Conservation (phyloP, 2,329 filamentous ascomycete genomes). For the Rhynchosporium agropyri region DNA sequence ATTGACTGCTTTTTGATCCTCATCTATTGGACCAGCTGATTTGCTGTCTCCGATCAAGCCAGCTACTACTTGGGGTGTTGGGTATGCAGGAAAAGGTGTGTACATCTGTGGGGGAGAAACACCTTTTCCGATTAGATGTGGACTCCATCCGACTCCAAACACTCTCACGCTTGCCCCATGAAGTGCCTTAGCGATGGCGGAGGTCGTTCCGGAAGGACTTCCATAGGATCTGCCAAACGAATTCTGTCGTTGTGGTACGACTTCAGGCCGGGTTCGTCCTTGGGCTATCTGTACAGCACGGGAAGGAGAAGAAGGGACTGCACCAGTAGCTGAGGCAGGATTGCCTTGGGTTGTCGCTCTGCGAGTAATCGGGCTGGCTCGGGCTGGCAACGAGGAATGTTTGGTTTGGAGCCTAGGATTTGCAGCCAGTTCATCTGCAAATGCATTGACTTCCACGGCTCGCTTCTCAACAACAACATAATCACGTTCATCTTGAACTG, state of each 20-base stretch:
- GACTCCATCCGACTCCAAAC: constrained; percentile 71
- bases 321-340: constrained; percentile 69
- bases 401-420: constrained; percentile 58
- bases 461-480: constrained; percentile 96
- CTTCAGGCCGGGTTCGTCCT: constrained; percentile 63
- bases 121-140: constrained; percentile 61
- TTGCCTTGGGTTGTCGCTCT: constrained; percentile 77
- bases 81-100: constrained; percentile 83
- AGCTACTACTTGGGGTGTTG: constrained; percentile 61
- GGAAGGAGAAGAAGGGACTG: constrained; percentile 66
- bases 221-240: constrained; percentile 76
- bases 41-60: constrained; percentile 71
- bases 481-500: constrained; percentile 86
- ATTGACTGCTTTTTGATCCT: constrained; percentile 77
- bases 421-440: constrained; percentile 91
- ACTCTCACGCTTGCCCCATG: constrained; percentile 83
- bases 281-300: constrained; percentile 74
- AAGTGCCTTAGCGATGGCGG: constrained; percentile 91
- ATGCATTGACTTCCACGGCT: constrained; percentile 93
- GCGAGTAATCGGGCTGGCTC: constrained; percentile 67
- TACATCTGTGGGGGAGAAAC: constrained; percentile 75
- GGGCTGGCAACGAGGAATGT: constrained; percentile 49
- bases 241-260: constrained; percentile 68
- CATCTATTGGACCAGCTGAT: constrained; percentile 65
- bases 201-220: constrained; percentile 72